Percentiles rank a stretch among this genome's conserved stretches.
Evolutionary conservation across 2,329 filamentous ascomycete genomes (phyloP).

Genomic region (Verruconis gallopava): DNA sequence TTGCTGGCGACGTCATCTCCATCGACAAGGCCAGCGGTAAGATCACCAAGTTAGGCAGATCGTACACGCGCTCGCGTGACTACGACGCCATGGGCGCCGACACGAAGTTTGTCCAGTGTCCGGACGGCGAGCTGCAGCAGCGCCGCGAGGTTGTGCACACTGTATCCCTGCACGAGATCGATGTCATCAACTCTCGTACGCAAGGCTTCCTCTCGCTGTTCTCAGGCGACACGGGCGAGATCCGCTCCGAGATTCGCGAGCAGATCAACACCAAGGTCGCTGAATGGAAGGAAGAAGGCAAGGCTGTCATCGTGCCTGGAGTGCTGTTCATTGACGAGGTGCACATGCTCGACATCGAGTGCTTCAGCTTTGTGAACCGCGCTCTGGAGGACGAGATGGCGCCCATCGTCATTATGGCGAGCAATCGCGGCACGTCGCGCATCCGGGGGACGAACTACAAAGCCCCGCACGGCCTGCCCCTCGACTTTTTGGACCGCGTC

Average conservation of each 20-base stretch:
- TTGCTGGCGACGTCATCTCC: constrained; percentile 95
- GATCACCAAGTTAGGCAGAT: constrained; percentile 92
- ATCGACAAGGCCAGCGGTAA: constrained; percentile 98
- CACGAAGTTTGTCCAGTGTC: constrained; percentile 95
- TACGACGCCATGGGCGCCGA: constrained; percentile 99
- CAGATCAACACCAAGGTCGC: constrained; percentile 99
- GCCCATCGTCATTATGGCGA: constrained; percentile 98
- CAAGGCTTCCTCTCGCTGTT: constrained; percentile 96
- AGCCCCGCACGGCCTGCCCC: constrained; percentile 82
- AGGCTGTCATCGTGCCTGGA: constrained; percentile 93
- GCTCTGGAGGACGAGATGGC: constrained; percentile 89
- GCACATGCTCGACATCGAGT: constrained; percentile 99
- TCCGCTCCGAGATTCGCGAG: constrained; percentile 89
- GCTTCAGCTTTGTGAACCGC: constrained; percentile 96
- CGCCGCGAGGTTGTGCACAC: constrained; percentile 96
- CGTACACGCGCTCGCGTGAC: constrained; percentile 86
- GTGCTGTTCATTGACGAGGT: constrained; percentile 98
- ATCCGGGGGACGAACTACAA: constrained; percentile 90
- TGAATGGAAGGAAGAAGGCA: constrained; percentile 99
- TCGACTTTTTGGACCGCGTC: constrained; percentile 91
- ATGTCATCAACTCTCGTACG: constrained; percentile 98
- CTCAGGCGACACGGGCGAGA: constrained; percentile 95
- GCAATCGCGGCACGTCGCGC: constrained; percentile 81
- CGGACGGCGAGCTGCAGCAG: constrained; percentile 93
- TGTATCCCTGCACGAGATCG: constrained; percentile 93